Base-by-base conservation (phyloP, 768 basidiomycete species). In the Collybiopsis luxurians region DNA sequence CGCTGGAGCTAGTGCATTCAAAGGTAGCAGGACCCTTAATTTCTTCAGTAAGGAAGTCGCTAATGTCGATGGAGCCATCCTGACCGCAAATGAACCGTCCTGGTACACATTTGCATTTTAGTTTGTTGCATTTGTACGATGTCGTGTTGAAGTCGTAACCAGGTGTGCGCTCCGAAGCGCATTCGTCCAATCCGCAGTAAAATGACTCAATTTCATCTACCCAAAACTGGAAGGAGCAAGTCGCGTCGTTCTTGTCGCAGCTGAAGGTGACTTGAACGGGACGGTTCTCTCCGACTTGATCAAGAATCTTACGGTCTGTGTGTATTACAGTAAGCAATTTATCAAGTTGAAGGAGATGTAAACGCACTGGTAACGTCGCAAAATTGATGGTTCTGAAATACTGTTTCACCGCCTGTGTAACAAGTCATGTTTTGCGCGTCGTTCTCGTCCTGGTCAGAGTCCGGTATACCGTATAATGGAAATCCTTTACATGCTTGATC, bases 221-320 rank as follows among this genome's bases (percentile, higher is more conserved):
- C 97, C 97, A 99, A 75, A 99, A 99, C 71, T 99, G 95, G 80
- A 99, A 99, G 23, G 85, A 84, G 68, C 97, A 99, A 0, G 83
- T 83, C 3, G 74, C 73, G 12, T 79, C 74, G 1, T 67, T 58
- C 19, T 74, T 80, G 57, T 91, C 85, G 73, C 97, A 99, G 61
- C 89, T 88, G 71, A 99, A 99, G 0, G 97, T 98, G 2, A 98
- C 95, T 69, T 98, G 95, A 0, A 96, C 95, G 19, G 92, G 89
- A 9, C 95, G 83, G 50, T 81, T 89, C 0, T 92, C 90, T n/a
- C 81, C 75, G 69, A 98, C 92, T 76, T 85, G 84, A 66, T 97
- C 96, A 59, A 97, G 76, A 62, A 98, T 98, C 73, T 97, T 97
- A 47, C 90, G 86, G 73, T 98, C 94, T 96, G 63, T 4, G 27